Conservation (phyloP, 139 green algal species). For the Spirogloea muscicola region DNA sequence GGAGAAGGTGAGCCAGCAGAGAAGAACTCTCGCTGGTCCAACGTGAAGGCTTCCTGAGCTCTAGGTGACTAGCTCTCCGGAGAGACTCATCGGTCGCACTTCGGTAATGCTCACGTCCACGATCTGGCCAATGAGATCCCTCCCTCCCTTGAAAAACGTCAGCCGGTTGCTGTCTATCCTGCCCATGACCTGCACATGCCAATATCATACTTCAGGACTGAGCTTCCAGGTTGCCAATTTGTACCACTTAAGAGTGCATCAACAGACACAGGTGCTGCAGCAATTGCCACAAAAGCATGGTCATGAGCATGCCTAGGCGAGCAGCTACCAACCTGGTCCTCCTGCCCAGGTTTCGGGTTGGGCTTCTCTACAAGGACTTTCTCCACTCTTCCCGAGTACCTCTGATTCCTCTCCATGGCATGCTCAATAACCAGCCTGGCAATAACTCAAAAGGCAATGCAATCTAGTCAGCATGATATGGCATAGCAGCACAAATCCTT, state of each 20-base stretch:
- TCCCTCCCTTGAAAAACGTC: constrained; percentile 80
- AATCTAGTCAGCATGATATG: no score
- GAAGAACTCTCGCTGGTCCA: no score
- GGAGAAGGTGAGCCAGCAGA: no score
- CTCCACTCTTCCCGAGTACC: constrained; percentile 68
- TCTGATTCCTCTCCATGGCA: constrained; percentile 76
- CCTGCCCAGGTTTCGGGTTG: constrained; percentile 60
- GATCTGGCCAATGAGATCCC: constrained; percentile 49
- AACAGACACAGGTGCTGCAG: background rate
- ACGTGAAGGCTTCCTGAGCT: no score
- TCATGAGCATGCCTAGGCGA: background rate
- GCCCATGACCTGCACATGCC: constrained; percentile 67
- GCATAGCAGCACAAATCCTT: no score
- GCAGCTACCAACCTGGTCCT: constrained; percentile 8
- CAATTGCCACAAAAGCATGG: background rate
- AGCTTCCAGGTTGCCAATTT: background rate
- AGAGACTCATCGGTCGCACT: constrained; percentile 46
- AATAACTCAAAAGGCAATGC: constrained; percentile 10
- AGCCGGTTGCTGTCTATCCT: constrained; percentile 88
- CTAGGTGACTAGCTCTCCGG: constrained; percentile 38
- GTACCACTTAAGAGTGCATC: background rate
- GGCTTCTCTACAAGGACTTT: constrained; percentile 85
- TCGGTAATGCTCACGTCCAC: constrained; percentile 50
- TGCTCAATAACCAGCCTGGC: constrained; percentile 56
- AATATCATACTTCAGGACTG: background rate